Conservation (phyloP, 106 monocot species). For the Dactylorhiza incarnata region DNA sequence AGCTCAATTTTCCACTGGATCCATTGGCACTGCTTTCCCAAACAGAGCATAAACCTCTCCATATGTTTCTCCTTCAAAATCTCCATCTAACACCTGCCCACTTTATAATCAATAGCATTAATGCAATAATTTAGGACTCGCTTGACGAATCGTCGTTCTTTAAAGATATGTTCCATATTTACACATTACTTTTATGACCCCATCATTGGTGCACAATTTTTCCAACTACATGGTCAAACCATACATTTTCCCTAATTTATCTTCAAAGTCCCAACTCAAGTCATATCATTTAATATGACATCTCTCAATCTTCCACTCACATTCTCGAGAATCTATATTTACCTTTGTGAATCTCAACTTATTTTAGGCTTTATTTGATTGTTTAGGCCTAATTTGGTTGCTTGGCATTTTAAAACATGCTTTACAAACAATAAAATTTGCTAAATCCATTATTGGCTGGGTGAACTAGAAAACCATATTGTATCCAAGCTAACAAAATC, state of each 20-base stretch:
- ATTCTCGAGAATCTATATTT: neutral
- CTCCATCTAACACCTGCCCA: neutral
- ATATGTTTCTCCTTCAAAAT: neutral
- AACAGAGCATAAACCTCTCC: neutral
- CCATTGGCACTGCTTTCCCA: too few species aligned
- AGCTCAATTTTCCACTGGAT: too few species aligned
- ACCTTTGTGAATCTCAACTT: neutral
- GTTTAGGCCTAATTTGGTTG: too few species aligned
- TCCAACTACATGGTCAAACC: neutral
- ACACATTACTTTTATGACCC: neutral
- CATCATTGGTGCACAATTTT: neutral
- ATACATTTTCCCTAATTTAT: neutral
- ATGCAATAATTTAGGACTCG: neutral
- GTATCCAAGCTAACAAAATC: too few species aligned
- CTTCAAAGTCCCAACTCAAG: neutral
- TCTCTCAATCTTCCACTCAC: neutral
- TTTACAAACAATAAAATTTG: too few species aligned
- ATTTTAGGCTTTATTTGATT: neutral
- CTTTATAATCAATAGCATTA: neutral
- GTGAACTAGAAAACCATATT: too few species aligned
- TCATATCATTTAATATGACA: neutral
- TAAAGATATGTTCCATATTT: neutral
- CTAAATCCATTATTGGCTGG: too few species aligned
- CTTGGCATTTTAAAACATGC: too few species aligned
- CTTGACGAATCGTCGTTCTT: neutral